Evolutionary conservation across 371 early-diverging fungal genomes (phyloP).

Genomic region (Mucor velutinosus): DNA sequence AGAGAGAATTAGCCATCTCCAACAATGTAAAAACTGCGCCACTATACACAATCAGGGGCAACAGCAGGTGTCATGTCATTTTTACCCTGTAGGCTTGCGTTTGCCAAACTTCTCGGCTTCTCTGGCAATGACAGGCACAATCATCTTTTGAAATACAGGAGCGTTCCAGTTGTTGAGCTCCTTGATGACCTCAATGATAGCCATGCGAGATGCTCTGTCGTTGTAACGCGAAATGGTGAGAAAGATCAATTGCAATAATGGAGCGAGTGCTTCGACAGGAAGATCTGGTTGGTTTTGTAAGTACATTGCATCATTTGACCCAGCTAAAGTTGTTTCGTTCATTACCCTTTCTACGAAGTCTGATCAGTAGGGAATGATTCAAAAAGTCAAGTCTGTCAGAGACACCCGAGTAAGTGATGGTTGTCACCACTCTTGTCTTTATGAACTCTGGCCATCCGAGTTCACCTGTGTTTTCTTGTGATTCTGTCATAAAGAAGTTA

Average conservation of each 20-base stretch:
- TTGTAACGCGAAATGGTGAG: conserved; percentile 67
- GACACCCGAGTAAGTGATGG: conserved; percentile 54
- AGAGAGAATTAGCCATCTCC: background rate
- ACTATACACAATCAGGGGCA: conserved; percentile 5
- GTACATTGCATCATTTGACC: background rate
- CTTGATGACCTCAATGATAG: conserved; percentile 60
- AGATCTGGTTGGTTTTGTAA: conserved; percentile 41
- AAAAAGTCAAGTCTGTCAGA: conserved; percentile 60
- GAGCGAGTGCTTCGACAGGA: conserved; percentile 57
- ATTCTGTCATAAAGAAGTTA: conserved; percentile 30
- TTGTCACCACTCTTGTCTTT: conserved; percentile 49
- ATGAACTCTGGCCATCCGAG: conserved; percentile 64
- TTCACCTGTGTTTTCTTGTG: conserved; percentile 46
- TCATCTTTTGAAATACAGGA: conserved; percentile 53
- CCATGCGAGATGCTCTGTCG: conserved; percentile 62
- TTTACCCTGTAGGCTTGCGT: conserved; percentile 57
- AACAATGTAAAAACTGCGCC: conserved; percentile 9
- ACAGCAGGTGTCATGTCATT: background rate
- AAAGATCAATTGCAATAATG: conserved; percentile 56
- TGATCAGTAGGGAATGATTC: conserved; percentile 57
- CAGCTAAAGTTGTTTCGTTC: background rate
- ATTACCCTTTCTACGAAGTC: conserved; percentile 62
- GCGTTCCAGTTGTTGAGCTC: conserved; percentile 66
- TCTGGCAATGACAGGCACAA: conserved; percentile 54
- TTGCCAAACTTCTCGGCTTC: conserved; percentile 58